Evolutionary conservation across 1,139 yeast genomes (phyloP).

Genomic region (Chernovozyma sophiae-reginae): DNA sequence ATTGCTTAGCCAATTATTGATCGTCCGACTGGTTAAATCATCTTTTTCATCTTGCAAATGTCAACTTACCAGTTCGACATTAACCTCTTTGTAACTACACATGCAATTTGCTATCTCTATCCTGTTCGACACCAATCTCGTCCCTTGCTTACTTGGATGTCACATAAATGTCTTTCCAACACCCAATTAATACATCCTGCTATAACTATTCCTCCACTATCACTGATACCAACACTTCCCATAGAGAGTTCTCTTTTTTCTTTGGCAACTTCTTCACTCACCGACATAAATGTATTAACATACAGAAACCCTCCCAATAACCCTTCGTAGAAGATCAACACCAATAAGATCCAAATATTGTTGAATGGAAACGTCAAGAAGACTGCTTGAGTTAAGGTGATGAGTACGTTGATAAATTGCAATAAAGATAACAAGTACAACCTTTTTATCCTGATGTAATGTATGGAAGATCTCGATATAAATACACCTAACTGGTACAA

Average conservation of each 20-base stretch:
- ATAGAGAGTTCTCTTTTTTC: constrained; percentile 75
- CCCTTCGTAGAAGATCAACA: constrained; percentile 78
- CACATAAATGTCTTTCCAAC: constrained; percentile 72
- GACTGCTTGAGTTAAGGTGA: constrained; percentile 64
- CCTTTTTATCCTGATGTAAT: constrained; percentile 53
- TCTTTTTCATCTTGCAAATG: too few relatives aligned
- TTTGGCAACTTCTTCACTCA: constrained; percentile 57
- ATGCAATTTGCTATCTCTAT: too few relatives aligned
- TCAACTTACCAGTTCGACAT: too few relatives aligned
- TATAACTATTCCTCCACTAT: constrained; percentile 78
- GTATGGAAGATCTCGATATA: constrained; percentile 79
- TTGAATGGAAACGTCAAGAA: constrained; percentile 52
- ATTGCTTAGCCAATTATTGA: too few relatives aligned
- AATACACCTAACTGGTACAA: constrained; percentile 91
- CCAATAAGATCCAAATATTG: constrained; percentile 54
- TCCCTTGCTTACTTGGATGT: constrained; percentile 59
- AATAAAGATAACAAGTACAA: constrained; percentile 61
- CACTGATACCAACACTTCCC: constrained; percentile 93
- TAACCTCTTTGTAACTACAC: too few relatives aligned
- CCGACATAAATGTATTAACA: constrained; percentile 80
- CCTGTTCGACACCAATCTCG: constrained; percentile 54
- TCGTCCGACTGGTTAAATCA: too few relatives aligned
- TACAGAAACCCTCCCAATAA: constrained; percentile 86
- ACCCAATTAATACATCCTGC: constrained; percentile 76
- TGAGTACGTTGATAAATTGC: constrained; percentile 61